A percentile compares a stretch with the other conserved stretches of the same genome.
Evolutionary conservation across 441 rosid genomes (phyloP).

Genomic region (Gossypium aridum): DNA sequence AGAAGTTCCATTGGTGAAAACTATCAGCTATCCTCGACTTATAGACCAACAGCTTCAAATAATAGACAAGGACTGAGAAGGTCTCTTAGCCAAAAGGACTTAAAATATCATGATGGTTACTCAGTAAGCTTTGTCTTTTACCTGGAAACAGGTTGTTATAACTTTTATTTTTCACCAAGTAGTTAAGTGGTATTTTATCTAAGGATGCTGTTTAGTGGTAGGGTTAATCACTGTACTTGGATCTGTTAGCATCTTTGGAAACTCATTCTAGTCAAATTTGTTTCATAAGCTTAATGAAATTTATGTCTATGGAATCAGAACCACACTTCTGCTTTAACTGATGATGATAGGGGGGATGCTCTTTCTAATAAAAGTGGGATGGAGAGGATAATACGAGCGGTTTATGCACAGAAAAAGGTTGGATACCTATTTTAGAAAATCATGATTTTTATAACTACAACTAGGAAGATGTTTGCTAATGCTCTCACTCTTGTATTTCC

Average conservation of each 20-base stretch:
- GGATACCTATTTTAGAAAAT: conserved; percentile 12
- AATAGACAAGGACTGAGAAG: conserved; percentile 55
- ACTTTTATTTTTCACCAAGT: not conserved
- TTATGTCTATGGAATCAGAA: conserved; percentile 43
- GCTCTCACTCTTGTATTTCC: conserved; percentile 12
- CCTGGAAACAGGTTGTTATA: not conserved
- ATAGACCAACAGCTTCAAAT: conserved; percentile 27
- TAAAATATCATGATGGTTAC: conserved; percentile 69
- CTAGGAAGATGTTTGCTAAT: not conserved
- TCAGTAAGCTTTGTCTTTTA: conserved; percentile 56
- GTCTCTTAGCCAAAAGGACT: conserved; percentile 62
- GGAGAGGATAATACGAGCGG: conserved; percentile 67
- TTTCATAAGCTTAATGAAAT: conserved; percentile 9
- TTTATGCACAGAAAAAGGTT: conserved; percentile 76
- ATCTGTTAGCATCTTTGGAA: conserved; percentile 2
- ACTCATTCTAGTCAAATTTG: not conserved
- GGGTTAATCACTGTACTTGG: not conserved
- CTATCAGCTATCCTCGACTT: conserved; percentile 27
- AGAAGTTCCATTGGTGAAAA: conserved; percentile 33
- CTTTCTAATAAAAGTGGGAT: conserved; percentile 34
- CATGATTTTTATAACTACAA: conserved; percentile 1
- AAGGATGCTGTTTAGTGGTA: conserved; percentile 6
- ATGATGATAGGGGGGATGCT: conserved; percentile 69
- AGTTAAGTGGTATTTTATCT: not conserved
- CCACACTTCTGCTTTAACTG: conserved; percentile 83